These are phyloP conservation scores for Scheffersomyces insectosa DNA, from an alignment of 1,139 yeast genomes.

Conservation along the genomic window DNA sequence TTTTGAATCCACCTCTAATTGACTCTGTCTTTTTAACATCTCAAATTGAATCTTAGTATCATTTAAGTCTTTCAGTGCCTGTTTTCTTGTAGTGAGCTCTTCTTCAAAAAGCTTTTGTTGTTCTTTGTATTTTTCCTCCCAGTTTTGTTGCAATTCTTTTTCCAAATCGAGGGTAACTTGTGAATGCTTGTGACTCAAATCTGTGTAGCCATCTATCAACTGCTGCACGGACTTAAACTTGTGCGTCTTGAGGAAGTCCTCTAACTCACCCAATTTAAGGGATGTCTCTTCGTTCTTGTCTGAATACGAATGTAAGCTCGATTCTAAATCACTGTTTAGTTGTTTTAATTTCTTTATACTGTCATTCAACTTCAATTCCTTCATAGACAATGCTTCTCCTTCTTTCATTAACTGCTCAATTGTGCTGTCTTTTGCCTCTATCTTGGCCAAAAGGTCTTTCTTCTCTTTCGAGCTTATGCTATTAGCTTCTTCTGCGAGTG, in stretches of 20 bases:
- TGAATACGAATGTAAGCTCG: slow-evolving; percentile 35
- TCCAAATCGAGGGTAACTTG: slow-evolving; percentile 20
- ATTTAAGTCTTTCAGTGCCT: slow-evolving; percentile 33
- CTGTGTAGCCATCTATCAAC: slow-evolving; percentile 20
- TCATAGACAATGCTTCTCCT: slow-evolving; percentile 74
- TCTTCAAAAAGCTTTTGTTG: slow-evolving; percentile 34
- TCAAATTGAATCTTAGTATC: slow-evolving; percentile 43
- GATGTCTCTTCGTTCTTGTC: slow-evolving; percentile 31
- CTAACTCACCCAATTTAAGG: slow-evolving; percentile 32
- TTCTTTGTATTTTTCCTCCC: slow-evolving; percentile 42
- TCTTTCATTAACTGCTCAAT: slow-evolving; percentile 66
- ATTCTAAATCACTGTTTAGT: slow-evolving; percentile 46
- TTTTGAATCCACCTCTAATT: slow-evolving; percentile 34
- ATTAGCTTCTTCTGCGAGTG: too few relatives aligned
- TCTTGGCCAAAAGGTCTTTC: slow-evolving; percentile 16
- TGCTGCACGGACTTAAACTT: slow-evolving; percentile 29
- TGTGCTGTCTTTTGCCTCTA: slow-evolving; percentile 56
- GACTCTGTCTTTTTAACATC: slow-evolving; percentile 39
- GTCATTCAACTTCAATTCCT: slow-evolving; percentile 70
- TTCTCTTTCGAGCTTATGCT: slow-evolving; percentile 1
- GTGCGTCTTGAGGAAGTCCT: slow-evolving; percentile 29
- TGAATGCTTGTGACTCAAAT: slow-evolving; percentile 13
- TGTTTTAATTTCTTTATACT: slow-evolving; percentile 63
- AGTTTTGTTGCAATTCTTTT: slow-evolving; percentile 22
- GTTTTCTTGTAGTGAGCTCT: slow-evolving; percentile 30